These are phyloP conservation scores for Lactifluus volemus DNA, from an alignment of 768 basidiomycete genomes.

Conservation along the genomic window DNA sequence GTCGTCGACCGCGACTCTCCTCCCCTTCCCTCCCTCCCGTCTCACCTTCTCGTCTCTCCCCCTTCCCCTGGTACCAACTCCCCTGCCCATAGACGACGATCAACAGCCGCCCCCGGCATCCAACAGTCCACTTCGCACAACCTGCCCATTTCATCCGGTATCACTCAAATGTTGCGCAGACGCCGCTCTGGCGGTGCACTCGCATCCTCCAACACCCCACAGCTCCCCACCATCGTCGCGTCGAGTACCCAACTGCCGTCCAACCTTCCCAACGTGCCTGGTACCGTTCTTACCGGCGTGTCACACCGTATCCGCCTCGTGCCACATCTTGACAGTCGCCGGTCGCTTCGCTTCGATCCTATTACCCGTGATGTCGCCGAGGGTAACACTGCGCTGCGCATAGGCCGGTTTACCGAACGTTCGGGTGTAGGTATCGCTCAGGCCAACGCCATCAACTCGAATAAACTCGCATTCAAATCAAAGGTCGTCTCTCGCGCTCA, in stretches of 20 bases:
- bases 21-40: constrained; percentile 35
- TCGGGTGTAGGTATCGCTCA: constrained; percentile 57
- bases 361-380: constrained; percentile 77
- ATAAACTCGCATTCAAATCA: constrained; percentile 88
- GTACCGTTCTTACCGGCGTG: constrained; percentile 21
- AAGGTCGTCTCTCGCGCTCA: constrained; percentile 94
- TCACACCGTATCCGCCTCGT: constrained; percentile 85
- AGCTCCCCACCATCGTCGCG: constrained; percentile 21
- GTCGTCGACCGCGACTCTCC: constrained; percentile 33
- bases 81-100: constrained; percentile 31
- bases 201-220: constrained; percentile 25
- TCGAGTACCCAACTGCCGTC: constrained; percentile 21
- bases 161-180: constrained; percentile 57
- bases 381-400: constrained; percentile 63
- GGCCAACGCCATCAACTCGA: constrained; percentile 59
- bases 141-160: constrained; percentile 29
- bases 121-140: constrained; percentile 31
- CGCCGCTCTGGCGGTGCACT: constrained; percentile 56
- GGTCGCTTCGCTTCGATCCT: constrained; percentile 87
- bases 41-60: constrained; percentile 21
- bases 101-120: constrained; percentile 31
- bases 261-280: constrained; percentile 18
- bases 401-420: constrained; percentile 92
- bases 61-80: constrained; percentile 25
- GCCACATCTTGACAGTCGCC: constrained; percentile 85